Conservation (phyloP, 2,329 filamentous ascomycete species). For the Ophiostoma fasciatum region DNA sequence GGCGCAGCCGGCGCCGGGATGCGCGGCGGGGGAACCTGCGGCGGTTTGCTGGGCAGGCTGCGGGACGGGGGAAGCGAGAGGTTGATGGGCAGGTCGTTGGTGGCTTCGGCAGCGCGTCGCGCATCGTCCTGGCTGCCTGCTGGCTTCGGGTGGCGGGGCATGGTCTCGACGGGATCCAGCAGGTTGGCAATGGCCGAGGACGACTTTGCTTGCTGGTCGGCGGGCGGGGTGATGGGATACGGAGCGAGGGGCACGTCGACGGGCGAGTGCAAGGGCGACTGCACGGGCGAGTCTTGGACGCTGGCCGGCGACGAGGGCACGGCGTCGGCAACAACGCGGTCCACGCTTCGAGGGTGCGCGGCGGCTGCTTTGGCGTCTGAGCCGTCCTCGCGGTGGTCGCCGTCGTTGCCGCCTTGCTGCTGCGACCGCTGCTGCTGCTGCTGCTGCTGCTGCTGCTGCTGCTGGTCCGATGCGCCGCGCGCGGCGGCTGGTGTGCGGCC, state of each 20-base stretch:
- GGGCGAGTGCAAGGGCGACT: constrained; percentile 31
- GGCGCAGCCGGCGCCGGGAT: constrained; percentile 25
- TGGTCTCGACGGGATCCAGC: constrained; percentile 39
- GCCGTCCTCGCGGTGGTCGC: too few relatives aligned
- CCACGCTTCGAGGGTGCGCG: too few relatives aligned
- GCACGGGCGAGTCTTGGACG: constrained; percentile 3
- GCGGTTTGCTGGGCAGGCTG: constrained; percentile 36
- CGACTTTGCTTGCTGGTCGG: constrained; percentile 28
- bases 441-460: not conserved
- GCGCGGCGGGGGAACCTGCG: constrained; percentile 36
- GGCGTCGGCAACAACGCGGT: not conserved
- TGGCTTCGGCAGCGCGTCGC: constrained; percentile 29
- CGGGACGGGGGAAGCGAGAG: constrained; percentile 40
- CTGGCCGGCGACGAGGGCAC: constrained; percentile 1
- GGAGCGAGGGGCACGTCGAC: constrained; percentile 44
- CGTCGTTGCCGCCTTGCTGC: not conserved
- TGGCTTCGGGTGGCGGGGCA: constrained; percentile 39
- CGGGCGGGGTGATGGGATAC: constrained; percentile 50
- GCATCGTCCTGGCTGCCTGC: constrained; percentile 19
- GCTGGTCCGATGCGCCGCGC: constrained; percentile 1
- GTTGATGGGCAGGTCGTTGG: constrained; percentile 35
- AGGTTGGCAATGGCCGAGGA: constrained; percentile 33
- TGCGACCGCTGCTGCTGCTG: not conserved
- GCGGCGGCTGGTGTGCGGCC: constrained; percentile 10
- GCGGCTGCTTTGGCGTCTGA: too few relatives aligned